Evolutionary conservation across 495 filamentous ascomycete genomes (phyloP).

Genomic region (Jackrogersella minutella): DNA sequence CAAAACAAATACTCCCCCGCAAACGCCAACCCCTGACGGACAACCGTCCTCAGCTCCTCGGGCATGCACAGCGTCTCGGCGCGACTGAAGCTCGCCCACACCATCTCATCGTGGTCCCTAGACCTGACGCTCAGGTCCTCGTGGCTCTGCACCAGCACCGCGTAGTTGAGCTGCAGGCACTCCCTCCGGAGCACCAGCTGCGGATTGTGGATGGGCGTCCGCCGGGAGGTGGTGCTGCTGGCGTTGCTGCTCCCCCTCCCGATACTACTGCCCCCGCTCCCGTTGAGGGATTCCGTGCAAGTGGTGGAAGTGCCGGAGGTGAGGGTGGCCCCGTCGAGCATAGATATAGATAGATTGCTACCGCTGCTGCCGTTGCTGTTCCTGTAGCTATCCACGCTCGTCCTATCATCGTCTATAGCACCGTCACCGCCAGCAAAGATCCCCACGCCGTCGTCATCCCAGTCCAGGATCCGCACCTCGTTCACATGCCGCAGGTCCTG

Average conservation of each 20-base stretch:
- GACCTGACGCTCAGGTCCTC: conserved; percentile 20
- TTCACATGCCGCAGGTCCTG: conserved; percentile 28
- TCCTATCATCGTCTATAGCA: too few species aligned
- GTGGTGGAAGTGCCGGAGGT: conserved; percentile 14
- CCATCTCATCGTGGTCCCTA: conserved; percentile 38
- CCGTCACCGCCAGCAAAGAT: conserved; percentile 22
- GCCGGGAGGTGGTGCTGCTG: background rate
- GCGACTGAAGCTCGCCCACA: conserved; percentile 40
- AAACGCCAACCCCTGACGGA: conserved; percentile 41
- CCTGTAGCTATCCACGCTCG: background rate
- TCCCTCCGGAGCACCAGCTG: conserved; percentile 25
- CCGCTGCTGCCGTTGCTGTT: background rate
- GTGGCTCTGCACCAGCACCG: conserved; percentile 39
- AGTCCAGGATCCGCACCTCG: conserved; percentile 34
- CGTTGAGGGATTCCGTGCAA: background rate
- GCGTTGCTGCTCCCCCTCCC: background rate
- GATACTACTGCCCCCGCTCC: background rate
- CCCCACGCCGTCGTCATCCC: conserved; percentile 37
- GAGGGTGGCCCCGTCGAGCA: conserved; percentile 30
- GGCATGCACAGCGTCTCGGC: conserved; percentile 34
- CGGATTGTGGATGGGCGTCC: conserved; percentile 24
- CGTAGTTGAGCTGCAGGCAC: conserved; percentile 41
- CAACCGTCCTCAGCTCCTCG: conserved; percentile 38
- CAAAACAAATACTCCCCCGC: conserved; percentile 35
- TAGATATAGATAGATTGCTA: background rate